Conservation (phyloP, 768 basidiomycete genomes). For the Collybia sordida region DNA sequence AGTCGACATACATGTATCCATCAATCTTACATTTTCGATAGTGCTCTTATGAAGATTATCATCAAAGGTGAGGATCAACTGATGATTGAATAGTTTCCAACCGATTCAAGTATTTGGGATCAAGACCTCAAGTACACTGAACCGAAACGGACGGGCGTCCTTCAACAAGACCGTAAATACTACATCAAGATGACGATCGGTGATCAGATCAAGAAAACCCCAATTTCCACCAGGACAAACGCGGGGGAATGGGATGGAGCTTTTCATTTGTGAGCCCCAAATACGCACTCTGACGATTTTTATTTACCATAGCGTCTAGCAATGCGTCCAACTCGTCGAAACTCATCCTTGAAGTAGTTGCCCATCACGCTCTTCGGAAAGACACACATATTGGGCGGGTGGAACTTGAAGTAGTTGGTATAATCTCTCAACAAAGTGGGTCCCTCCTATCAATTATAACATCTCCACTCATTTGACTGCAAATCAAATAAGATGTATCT, state of each 20-base stretch:
- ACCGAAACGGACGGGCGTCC: no score
- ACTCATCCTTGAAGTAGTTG: not conserved
- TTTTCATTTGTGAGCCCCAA: no score
- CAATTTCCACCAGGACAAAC: not conserved
- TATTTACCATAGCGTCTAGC: not conserved
- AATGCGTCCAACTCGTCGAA: not conserved
- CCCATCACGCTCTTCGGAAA: not conserved
- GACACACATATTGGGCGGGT: not conserved
- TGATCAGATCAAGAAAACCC: not conserved
- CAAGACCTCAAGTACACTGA: no score
- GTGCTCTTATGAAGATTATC: no score
- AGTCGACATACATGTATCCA: no score
- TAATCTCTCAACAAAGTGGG: not conserved
- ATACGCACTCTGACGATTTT: no score
- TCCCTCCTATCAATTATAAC: not conserved
- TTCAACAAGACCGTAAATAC: no score
- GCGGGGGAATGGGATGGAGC: not conserved
- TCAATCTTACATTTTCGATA: no score
- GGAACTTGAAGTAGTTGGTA: not conserved
- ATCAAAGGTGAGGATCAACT: no score
- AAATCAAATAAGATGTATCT: not conserved
- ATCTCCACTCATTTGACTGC: not conserved
- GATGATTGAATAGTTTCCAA: no score
- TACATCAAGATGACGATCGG: not conserved
- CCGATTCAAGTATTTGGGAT: no score